Base-by-base conservation (phyloP, 108 stramenopile species). In the Aureococcus anophagefferens region DNA sequence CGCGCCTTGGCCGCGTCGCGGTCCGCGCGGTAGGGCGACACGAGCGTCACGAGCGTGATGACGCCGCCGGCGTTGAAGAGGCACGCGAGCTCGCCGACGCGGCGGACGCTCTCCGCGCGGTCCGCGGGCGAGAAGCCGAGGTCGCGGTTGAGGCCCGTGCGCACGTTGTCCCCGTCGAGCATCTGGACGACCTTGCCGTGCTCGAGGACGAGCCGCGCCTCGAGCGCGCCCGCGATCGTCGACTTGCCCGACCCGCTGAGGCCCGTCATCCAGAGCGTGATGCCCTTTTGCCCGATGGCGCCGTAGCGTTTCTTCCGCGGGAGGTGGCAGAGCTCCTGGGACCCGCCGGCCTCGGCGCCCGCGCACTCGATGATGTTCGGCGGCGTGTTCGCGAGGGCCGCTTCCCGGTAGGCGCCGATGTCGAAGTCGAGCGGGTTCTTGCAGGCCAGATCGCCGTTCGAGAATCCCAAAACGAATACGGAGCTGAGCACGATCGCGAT, bases 221-320 rank as follows among this genome's bases (percentile, higher is more conserved):
- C 96, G 67, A 97, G 77, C 5, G 94, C 93, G 31, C 91, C 94
- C 63, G 94, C 96, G 83, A 97, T 96, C 72, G 96, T 97, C 29
- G 94, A 95, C 76, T 97, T 97, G 37, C 96, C 96, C 25, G 92
- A 86, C 18, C 94, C 96, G 45, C 77, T 80, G 71, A 95, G 94
- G 25, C 96, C 96, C n/a, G 96, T 97, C 96, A 97, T 97, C 96
- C 96, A 97, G 25, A 97, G 81, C 4, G 94, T 96, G 33, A 94
- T 91, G 25, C 92, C 92, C 89, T 97, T 97, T 85, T 97, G 96
- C 37, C 87, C 84, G 67, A 96, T 67, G 0, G 96, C 93, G 0
- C 92, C 91, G 76, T 84, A 96, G 1, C 96, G 91, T 36, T 82
- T 84, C 32, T 79, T 33, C 13, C 90, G 74, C 64, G 96, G 92